phyloP scores from a whole-genome alignment of 108 stramenopile species.

The Poteriospumella lacustris region DNA sequence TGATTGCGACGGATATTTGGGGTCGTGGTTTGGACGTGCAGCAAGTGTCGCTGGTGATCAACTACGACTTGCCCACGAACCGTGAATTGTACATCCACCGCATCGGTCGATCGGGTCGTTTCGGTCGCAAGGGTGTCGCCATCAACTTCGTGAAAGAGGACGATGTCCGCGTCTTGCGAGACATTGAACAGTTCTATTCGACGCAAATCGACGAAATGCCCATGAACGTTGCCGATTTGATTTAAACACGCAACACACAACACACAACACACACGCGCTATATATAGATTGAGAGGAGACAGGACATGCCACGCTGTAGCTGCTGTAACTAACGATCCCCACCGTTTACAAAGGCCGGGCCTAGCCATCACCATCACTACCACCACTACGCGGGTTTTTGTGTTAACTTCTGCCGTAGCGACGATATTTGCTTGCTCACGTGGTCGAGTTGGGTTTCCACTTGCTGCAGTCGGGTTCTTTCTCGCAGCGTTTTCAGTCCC shows the following conservation, averaged over 20 bases:
- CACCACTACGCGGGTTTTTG: not conserved
- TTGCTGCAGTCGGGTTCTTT: not conserved
- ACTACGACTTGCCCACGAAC: constrained; percentile 90
- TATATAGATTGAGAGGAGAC: too few relatives aligned
- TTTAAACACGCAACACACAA: too few relatives aligned
- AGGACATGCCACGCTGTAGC: too few relatives aligned
- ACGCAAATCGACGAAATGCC: constrained; percentile 98
- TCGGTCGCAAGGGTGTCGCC: constrained; percentile 96
- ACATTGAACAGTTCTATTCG: constrained; percentile 92
- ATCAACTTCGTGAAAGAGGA: constrained; percentile 96
- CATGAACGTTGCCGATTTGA: constrained; percentile 75
- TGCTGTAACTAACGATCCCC: too few relatives aligned
- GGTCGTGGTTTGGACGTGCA: constrained; percentile 98
- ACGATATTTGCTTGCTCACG: not conserved
- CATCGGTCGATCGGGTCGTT: constrained; percentile 85
- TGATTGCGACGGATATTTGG: constrained; percentile 98
- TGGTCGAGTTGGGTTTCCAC: not conserved
- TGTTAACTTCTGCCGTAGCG: not conserved
- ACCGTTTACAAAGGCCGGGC: too few relatives aligned
- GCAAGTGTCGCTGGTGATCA: constrained; percentile 96
- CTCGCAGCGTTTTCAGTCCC: not conserved
- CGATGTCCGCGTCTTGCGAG: constrained; percentile 76
- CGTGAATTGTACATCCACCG: constrained; percentile 87
- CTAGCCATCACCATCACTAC: not conserved
- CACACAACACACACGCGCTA: too few relatives aligned